Evolutionary conservation across 805 yeast genomes (phyloP).

Genomic region (Phaffomyces antillensis): DNA sequence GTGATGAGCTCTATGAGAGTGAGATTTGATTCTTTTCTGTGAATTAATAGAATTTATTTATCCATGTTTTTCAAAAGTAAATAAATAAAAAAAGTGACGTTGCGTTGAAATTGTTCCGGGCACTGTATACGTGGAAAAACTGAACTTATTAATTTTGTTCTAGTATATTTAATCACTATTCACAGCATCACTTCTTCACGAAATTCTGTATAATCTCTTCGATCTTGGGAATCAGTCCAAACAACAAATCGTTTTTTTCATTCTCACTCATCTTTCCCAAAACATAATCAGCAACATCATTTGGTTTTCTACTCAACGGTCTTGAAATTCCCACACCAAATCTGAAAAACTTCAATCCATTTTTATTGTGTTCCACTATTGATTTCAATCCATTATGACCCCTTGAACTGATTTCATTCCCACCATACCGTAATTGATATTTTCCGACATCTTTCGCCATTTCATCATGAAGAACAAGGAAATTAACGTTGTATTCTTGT

Average conservation of each 20-base stretch:
- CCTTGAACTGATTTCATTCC: conserved; percentile 46
- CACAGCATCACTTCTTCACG: not conserved
- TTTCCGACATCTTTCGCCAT: conserved; percentile 60
- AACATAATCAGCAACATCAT: conserved; percentile 52
- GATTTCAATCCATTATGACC: conserved; percentile 84
- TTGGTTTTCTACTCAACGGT: conserved; percentile 39
- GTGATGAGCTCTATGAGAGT: too few species aligned
- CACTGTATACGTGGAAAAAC: too few species aligned
- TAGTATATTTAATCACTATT: too few species aligned
- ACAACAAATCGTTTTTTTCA: conserved; percentile 37
- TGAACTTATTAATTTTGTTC: too few species aligned
- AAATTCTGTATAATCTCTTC: conserved; percentile 27
- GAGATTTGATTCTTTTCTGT: too few species aligned
- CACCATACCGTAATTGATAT: conserved; percentile 49
- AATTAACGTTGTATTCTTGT: conserved; percentile 27
- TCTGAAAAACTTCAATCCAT: conserved; percentile 39
- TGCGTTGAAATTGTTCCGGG: too few species aligned
- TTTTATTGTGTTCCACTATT: conserved; percentile 29
- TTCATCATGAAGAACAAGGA: conserved; percentile 76
- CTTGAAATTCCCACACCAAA: conserved; percentile 75
- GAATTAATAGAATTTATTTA: too few species aligned
- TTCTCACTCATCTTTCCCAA: conserved; percentile 39
- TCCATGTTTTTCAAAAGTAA: too few species aligned
- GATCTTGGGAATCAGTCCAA: conserved; percentile 36
- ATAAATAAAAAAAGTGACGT: too few species aligned